Evolutionary conservation across 164 flowering plant species (phyloP), one percentile per base, ranked within the genome.

Genomic region (Warburgia ugandensis): DNA sequence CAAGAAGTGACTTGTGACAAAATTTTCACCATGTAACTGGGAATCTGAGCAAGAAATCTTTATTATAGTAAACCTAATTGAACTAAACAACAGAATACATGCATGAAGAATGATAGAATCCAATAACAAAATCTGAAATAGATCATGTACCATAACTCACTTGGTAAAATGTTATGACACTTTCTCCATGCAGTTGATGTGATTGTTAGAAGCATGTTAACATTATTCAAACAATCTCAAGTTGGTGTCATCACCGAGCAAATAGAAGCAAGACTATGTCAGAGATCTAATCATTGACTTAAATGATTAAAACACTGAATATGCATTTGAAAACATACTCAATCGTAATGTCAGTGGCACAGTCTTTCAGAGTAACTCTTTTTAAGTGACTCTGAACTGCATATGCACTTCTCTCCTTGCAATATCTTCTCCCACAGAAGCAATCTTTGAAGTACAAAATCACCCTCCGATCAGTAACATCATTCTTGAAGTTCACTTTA

Each of bases 381-480:
- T 64, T 66, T 69, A 87, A 55, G 2, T 75, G 79, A 68, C 74
- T 81, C 60, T 55, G 72, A 28, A 92, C 85, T 27, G 68, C 2
- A 54, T 50, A 79, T 33, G 95, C 84, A 6, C 89, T 83, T 44
- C 69, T 78, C 68, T 92, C 98, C 58, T 55, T 73, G 71, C 98
- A 92, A 56, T 73, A 68, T 38, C 51, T 63, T 62, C 75, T 73
- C 31, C 87, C 92, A 68, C 92, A 84, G 32, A 29, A 64, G 66
- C 99, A 92, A 48, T 75, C 71, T 58, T 80, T 86, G 45, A 86
- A 63, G 52, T 76, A 86, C 49, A 92, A 41, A 38, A 86, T 76
- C 3, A 80, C 82, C 8, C 87, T 86, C 7, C 90, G 78, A 27
- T 92, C 92, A 67, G 40, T 54, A 16, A 44, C 29, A 25, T 79